phyloP scores from a whole-genome alignment of 2,329 filamentous ascomycete genomes.

The Botryosphaeria dothidea region DNA sequence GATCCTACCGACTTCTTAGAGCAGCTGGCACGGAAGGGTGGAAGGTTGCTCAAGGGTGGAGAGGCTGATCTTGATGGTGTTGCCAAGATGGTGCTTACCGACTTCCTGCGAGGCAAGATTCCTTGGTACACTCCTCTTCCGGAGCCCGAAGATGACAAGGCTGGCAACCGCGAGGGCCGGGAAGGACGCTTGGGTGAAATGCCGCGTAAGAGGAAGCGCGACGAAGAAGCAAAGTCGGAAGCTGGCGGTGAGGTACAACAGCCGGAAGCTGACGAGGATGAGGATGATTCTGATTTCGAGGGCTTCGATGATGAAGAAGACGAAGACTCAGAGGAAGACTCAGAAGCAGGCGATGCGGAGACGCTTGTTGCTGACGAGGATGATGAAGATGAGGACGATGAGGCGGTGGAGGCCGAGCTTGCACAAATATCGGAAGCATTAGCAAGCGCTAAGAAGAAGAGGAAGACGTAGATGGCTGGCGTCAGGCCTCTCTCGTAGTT shows the following conservation, averaged over 20 bases:
- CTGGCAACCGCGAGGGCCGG: constrained; percentile 64
- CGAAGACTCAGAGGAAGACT: constrained; percentile 23
- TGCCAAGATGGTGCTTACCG: constrained; percentile 94
- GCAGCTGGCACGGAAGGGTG: constrained; percentile 80
- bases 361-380: constrained; percentile 26
- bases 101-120: constrained; percentile 92
- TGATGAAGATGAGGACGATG: constrained; percentile 23
- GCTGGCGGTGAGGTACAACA: constrained; percentile 44
- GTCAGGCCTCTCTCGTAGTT: neutral
- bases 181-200: constrained; percentile 84
- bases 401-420: constrained; percentile 34
- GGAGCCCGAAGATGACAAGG: constrained; percentile 47
- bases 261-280: constrained; percentile 29
- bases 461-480: constrained; percentile 1
- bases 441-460: constrained; percentile 33
- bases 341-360: constrained; percentile 27
- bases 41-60: constrained; percentile 84
- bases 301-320: constrained; percentile 21
- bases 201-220: constrained; percentile 66
- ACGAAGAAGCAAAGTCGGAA: constrained; percentile 39
- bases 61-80: constrained; percentile 94
- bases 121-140: constrained; percentile 93
- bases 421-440: constrained; percentile 37
- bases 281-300: constrained; percentile 22
- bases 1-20: constrained; percentile 83